Base-by-base conservation (phyloP, 1,139 yeast species). In the Pneumocystis sp. region DNA sequence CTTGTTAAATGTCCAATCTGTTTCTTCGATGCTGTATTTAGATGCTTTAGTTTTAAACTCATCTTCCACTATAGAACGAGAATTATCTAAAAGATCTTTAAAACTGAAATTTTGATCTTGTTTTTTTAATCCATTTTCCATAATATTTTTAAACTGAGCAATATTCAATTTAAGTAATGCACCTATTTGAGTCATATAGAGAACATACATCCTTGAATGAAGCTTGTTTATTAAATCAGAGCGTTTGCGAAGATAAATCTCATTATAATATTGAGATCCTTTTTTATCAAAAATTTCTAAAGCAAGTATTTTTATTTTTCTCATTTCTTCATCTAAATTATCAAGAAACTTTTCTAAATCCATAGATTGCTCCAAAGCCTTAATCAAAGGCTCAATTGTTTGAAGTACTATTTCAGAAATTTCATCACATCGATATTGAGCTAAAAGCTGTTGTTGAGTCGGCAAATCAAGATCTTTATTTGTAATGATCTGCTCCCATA, bases 401-500 rank as follows among this genome's bases (percentile, higher is more conserved):
- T 77, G 79, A 72, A 76, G 83, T 1, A 85, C 80, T 59, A 76
- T 77, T 39, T 78, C 76, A 37, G 85, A 81, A 64, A 95, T 87
- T 74, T 93, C 98, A 72, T 91, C 96, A 75, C 98, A 93, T 73
- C 96, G 85, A 77, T 89, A 93, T 71, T 93, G 84, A 4, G 98
- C 96, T 25, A 93, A 97, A 67, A 93, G 79, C 61, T 89, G 88
- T 74, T 93, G 98, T 74, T 93, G 98, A 0, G 97, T 91, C 35
- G 98, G 98, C 70, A 93, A 80, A 76, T 93, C 98, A 70, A 93
- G 82, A 73, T 93, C 98, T 75, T 89, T 91, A 76, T 93, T 93
- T 68, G 82, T 81, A 75, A 90, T 96, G 72, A 93, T 93, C 74
- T 90, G 96, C 64, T 87, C 86, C 98, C 98, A 93, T 70, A 96